Evolutionary conservation across 352 stramenopile genomes (phyloP).

Genomic region (Phytopythium delawarense): DNA sequence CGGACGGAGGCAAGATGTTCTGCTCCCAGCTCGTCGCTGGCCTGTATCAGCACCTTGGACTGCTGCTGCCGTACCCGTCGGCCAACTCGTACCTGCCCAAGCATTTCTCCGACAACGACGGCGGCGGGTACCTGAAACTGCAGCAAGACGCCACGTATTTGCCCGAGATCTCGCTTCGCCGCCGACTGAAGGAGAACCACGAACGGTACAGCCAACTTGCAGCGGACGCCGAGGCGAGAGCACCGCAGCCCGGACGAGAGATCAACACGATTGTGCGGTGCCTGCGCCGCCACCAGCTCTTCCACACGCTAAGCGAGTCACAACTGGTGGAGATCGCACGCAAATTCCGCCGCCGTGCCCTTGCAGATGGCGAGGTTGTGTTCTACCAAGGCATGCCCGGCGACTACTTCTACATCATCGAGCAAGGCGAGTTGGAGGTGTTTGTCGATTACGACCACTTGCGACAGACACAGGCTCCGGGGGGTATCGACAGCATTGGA

Average conservation of each 20-base stretch:
- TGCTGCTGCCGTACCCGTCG: constrained; percentile 78
- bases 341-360: constrained; percentile 51
- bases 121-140: constrained; percentile 65
- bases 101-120: constrained; percentile 64
- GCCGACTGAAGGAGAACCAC: constrained; percentile 28
- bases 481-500: constrained; percentile 8
- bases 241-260: constrained; percentile 28
- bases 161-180: constrained; percentile 65
- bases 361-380: constrained; percentile 64
- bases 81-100: constrained; percentile 87
- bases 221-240: constrained; percentile 27
- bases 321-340: constrained; percentile 51
- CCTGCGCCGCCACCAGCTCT: constrained; percentile 72
- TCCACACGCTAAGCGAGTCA: constrained; percentile 71
- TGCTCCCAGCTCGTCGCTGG: constrained; percentile 79
- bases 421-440: constrained; percentile 75
- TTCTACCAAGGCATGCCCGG: constrained; percentile 80
- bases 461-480: constrained; percentile 30
- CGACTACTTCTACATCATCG: constrained; percentile 82
- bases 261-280: constrained; percentile 55
- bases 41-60: constrained; percentile 75
- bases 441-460: constrained; percentile 81
- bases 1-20: constrained; percentile 59
- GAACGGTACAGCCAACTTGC: constrained; percentile 21
- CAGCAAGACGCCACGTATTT: constrained; percentile 69